These are phyloP conservation scores for Xylariaceae sp. DNA, from an alignment of 2,329 filamentous ascomycete species.

Conservation along the genomic window DNA sequence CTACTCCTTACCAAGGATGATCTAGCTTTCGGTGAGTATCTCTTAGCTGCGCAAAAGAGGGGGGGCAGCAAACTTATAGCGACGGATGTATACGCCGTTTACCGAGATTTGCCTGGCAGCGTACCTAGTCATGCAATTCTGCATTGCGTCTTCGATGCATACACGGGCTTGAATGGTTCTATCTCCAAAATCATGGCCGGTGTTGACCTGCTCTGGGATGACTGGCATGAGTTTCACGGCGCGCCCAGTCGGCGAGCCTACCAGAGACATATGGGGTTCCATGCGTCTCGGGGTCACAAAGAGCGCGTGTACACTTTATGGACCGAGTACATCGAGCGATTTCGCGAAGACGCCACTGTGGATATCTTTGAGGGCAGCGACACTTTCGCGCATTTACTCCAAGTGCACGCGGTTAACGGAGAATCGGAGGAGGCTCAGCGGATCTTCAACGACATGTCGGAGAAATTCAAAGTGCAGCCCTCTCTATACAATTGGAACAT, in stretches of 20 bases:
- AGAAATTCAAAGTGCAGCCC: slow-evolving; percentile 51
- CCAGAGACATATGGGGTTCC: slow-evolving; percentile 44
- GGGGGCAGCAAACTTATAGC: slow-evolving; percentile 30
- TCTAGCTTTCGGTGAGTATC: slow-evolving; percentile 40
- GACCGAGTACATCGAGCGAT: slow-evolving; percentile 37
- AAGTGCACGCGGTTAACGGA: slow-evolving; percentile 64
- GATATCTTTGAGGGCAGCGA: slow-evolving; percentile 32
- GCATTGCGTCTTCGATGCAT: slow-evolving; percentile 38
- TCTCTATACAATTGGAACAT: slow-evolving; percentile 67
- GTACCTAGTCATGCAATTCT: slow-evolving; percentile 37
- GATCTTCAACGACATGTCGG: slow-evolving; percentile 57
- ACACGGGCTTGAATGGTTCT: slow-evolving; percentile 31
- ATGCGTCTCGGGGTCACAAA: slow-evolving; percentile 45
- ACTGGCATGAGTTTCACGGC: slow-evolving; percentile 42
- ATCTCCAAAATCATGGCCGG: slow-evolving; percentile 35
- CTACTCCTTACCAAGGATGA: slow-evolving; percentile 37
- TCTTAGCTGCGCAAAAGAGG: slow-evolving; percentile 31
- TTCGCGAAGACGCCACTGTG: slow-evolving; percentile 28
- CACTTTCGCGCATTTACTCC: slow-evolving; percentile 55
- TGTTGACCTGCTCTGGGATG: slow-evolving; percentile 43
- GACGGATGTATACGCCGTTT: slow-evolving; percentile 41
- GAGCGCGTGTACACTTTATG: slow-evolving; percentile 41
- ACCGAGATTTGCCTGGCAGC: slow-evolving; percentile 38
- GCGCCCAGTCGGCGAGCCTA: slow-evolving; percentile 41
- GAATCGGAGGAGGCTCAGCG: slow-evolving; percentile 54